Percentiles rank a stretch among this genome's conserved stretches.
Conservation (phyloP, 768 basidiomycete genomes). For the Auriscalpium orientale region DNA sequence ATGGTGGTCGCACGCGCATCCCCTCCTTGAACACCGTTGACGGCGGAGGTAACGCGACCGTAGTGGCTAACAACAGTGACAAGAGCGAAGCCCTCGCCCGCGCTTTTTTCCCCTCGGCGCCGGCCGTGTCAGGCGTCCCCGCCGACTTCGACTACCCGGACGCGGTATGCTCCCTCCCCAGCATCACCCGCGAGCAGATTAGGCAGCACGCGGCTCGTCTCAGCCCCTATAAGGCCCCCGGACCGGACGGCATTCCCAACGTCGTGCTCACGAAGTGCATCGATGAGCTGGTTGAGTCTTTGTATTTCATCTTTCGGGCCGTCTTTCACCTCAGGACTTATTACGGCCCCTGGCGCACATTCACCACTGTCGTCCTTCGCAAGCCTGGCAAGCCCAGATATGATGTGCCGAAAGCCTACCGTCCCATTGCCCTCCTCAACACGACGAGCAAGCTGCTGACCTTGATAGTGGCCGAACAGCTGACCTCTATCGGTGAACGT, state of each 20-base stretch:
- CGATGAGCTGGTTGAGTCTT: constrained; percentile 18
- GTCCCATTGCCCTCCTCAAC: constrained; percentile 16
- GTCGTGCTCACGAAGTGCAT: constrained; percentile 22
- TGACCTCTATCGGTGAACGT: not conserved
- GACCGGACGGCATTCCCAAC: constrained; percentile 25
- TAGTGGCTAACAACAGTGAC: constrained; percentile 1
- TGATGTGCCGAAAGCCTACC: constrained; percentile 11
- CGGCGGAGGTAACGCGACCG: not conserved
- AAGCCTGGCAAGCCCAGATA: constrained; percentile 18
- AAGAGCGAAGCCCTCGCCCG: constrained; percentile 14
- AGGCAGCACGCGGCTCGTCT: constrained; percentile 19
- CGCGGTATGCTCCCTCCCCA: constrained; percentile 13
- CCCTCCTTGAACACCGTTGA: constrained; percentile 6
- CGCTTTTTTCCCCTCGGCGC: constrained; percentile 24
- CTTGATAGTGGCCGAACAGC: constrained; percentile 1
- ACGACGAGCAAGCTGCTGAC: constrained; percentile 11
- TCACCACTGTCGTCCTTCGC: constrained; percentile 8
- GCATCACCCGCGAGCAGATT: constrained; percentile 23
- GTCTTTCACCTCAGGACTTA: not conserved
- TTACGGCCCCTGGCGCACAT: constrained; percentile 4
- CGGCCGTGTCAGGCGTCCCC: not conserved
- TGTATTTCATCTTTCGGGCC: constrained; percentile 19
- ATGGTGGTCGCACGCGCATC: constrained; percentile 12
- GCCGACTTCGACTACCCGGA: constrained; percentile 19
- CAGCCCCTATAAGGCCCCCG: constrained; percentile 28